Conservation (phyloP, 306 rosid genomes). For the Glycyrrhiza uralensis region DNA sequence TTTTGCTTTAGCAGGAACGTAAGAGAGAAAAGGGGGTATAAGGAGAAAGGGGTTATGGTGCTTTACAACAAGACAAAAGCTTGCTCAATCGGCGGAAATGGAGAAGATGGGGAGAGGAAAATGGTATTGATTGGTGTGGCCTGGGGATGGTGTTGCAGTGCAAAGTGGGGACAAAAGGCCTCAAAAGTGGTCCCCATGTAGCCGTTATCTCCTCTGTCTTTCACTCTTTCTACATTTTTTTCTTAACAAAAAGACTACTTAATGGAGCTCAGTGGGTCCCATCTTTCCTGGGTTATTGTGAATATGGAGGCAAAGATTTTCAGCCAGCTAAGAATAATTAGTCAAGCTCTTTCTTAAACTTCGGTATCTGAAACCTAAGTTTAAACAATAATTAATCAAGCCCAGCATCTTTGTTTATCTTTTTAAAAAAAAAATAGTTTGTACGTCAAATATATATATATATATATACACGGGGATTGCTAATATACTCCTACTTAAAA, state of each 20-base stretch:
- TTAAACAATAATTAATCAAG: neutral
- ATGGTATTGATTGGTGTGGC: constrained; percentile 9
- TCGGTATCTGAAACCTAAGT: neutral
- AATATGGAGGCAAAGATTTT: constrained; percentile 3
- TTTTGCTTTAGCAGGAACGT: constrained; percentile 25
- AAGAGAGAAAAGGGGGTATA: constrained; percentile 9
- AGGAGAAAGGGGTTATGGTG: constrained; percentile 7
- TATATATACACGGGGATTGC: no score
- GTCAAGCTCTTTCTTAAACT: neutral
- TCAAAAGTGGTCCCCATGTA: constrained; percentile 57
- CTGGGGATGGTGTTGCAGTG: constrained; percentile 33
- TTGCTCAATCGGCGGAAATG: constrained; percentile 13
- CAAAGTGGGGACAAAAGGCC: constrained; percentile 39
- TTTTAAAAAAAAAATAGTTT: no score
- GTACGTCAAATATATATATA: no score
- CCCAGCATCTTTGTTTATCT: no score
- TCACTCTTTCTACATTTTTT: constrained; percentile 13
- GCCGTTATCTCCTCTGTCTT: constrained; percentile 50
- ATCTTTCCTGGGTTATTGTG: constrained; percentile 4
- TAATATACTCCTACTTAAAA: no score
- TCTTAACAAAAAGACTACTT: neutral
- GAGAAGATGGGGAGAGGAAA: constrained; percentile 31
- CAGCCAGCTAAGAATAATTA: neutral
- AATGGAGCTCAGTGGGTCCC: neutral
- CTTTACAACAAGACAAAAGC: neutral